Conservation (phyloP, 164 flowering plant species). For the Vitis vinifera region ASM3070453v1 NC_081805.1:561501-562000, state of each 20-base stretch:
- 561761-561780: background rate
- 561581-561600: slow-evolving; percentile 92
- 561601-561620: slow-evolving; percentile 87
- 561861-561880: too few species aligned
- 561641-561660: slow-evolving; percentile 85
- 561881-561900: too few species aligned
- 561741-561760: background rate
- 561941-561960: too few species aligned
- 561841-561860: background rate
- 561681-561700: slow-evolving; percentile 73
- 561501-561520: slow-evolving; percentile 85
- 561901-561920: too few species aligned
- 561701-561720: slow-evolving; percentile 85
- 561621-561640: slow-evolving; percentile 89
- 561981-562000: too few species aligned
- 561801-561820: too few species aligned
- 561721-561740: slow-evolving; percentile 48
- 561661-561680: slow-evolving; percentile 84
- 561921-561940: too few species aligned
- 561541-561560: slow-evolving; percentile 61
- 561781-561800: background rate
- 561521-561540: slow-evolving; percentile 72
- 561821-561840: background rate
- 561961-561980: too few species aligned
- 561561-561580: slow-evolving; percentile 90